phyloP scores from a whole-genome alignment of 345 rosid species.

The Eucalyptus polyanthemos region DNA sequence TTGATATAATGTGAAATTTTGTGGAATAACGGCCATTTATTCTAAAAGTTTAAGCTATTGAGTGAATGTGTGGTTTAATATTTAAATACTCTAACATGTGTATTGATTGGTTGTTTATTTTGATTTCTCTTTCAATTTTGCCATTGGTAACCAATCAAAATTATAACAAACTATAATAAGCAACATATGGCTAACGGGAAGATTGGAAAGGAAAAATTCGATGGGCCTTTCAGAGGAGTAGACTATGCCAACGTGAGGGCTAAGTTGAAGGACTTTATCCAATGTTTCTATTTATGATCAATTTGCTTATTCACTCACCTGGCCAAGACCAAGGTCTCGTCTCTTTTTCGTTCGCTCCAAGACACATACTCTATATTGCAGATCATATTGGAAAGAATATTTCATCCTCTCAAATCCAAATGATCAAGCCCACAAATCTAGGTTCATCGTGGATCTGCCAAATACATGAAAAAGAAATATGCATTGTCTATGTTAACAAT shows the following conservation, averaged over 20 bases:
- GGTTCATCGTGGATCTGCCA: background rate
- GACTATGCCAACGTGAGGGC: too few species aligned
- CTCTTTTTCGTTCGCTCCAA: background rate
- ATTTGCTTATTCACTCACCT: background rate
- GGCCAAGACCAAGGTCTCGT: background rate
- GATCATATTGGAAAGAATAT: background rate
- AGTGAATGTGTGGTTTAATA: background rate
- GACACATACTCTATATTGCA: background rate
- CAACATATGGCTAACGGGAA: background rate
- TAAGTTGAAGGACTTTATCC: too few species aligned
- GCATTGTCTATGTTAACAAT: background rate
- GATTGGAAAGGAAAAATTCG: background rate
- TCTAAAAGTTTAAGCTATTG: too few species aligned
- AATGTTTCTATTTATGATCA: background rate
- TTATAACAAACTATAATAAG: background rate
- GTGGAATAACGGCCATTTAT: background rate
- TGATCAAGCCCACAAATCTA: background rate
- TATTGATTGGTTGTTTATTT: too few species aligned
- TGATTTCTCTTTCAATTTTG: background rate
- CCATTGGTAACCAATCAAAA: background rate
- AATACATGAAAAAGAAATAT: background rate
- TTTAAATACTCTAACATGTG: background rate
- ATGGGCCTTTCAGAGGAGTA: background rate
- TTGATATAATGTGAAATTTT: background rate
- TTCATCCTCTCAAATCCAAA: background rate